Conservation (phyloP, 768 basidiomycete genomes). For the Auricularia auricula-judae region DNA sequence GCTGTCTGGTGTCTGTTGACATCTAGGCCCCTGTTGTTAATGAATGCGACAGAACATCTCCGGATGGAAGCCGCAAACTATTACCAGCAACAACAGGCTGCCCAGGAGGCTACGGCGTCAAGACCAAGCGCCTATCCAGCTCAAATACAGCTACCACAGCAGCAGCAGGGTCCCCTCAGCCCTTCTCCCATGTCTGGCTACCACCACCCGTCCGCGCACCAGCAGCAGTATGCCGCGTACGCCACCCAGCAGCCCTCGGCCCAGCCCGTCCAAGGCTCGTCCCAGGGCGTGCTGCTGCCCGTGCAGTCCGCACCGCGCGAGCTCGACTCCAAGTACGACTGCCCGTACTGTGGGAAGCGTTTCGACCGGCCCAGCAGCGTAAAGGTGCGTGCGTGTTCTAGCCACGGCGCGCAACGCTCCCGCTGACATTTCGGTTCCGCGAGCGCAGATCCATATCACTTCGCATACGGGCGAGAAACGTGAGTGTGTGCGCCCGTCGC, state of each 20-base stretch:
- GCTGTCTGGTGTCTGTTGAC: background rate
- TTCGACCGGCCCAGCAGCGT: slow-evolving; percentile 63
- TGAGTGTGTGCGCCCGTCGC: slow-evolving; percentile 21
- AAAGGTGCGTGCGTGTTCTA: slow-evolving; percentile 12
- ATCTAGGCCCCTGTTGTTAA: background rate
- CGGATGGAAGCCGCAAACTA: background rate
- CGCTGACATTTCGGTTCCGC: background rate
- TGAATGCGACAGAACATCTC: background rate
- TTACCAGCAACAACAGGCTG: slow-evolving; percentile 1
- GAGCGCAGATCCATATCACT: slow-evolving; percentile 41
- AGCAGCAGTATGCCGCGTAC: background rate
- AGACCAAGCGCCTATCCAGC: background rate
- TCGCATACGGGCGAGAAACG: slow-evolving; percentile 62
- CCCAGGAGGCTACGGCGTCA: background rate
- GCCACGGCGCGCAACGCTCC: background rate
- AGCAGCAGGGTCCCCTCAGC: background rate
- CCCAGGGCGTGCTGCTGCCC: background rate
- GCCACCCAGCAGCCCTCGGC: background rate
- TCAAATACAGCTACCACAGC: background rate
- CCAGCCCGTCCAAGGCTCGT: background rate
- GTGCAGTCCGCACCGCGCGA: background rate
- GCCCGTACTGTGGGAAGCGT: slow-evolving; percentile 43
- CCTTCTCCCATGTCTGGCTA: background rate
- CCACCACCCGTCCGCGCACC: background rate
- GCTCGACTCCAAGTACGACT: slow-evolving; percentile 15